Base-by-base conservation (phyloP, 116 monocot genomes). In the Papilionanthe hybrid region DNA sequence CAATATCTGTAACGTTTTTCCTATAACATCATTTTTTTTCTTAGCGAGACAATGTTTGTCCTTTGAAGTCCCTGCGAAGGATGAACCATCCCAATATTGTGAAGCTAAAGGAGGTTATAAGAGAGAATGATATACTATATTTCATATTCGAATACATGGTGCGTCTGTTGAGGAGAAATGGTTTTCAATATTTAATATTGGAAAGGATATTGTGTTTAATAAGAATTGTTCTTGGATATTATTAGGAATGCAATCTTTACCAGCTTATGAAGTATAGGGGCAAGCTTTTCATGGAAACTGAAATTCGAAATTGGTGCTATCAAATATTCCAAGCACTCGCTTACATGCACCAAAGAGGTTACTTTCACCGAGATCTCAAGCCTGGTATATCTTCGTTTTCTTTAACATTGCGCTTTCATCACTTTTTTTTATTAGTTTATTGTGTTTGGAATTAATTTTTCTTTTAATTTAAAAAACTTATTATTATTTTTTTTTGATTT, bases 41-140 rank as follows among this genome's bases (percentile, higher is more conserved):
- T 65, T 45, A 69, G 32, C 41, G 25, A 77, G 8, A 3, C 8
- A 13, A 56, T 17, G 75, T 13, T 69, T 73, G 5, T 63, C 23
- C 9, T 47, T 42, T 43, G 13, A 85, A 99, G 95, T 90, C 95
- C 72, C 82, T 99, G 60, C 79, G 91, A 49, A 89, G 82, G 80
- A 93, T 99, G 95, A 93, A 94, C 73, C 95, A 99, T 90, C 91
- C 93, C 7, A 99, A 95, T 75, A 99, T 95, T 83, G 99, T 99
- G 80, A 95, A 93, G 84, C 90, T 99, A 20, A 93, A 93, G 81
- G 95, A 99, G 82, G 95, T 93, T 60, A 90, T 95, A 66, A 91
- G 93, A 81, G 93, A 99, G 81, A 90, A 91, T 83, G 87, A 99
- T 75, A 80, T 85, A 20, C 75, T 95, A 23, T 99, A 90, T 77